A percentile compares a stretch with the other conserved stretches of the same genome.
These are phyloP conservation scores for Lonicera japonica DNA, from an alignment of 129 eudicot species.

Conservation along the genomic window DNA sequence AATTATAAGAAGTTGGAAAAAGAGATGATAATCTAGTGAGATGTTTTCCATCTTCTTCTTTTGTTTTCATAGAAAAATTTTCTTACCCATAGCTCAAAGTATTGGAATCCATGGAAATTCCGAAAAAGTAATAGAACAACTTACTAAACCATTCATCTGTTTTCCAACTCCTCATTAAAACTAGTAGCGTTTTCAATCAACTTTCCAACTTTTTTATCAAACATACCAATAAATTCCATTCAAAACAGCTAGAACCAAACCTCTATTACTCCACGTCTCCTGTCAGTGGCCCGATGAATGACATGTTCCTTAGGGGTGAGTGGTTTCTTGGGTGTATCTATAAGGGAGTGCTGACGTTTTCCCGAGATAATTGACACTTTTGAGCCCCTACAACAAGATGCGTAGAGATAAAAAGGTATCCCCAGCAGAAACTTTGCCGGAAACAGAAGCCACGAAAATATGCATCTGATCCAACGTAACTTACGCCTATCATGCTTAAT, in stretches of 20 bases:
- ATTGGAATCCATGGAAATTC: too few species aligned
- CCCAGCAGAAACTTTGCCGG: conserved; percentile 57
- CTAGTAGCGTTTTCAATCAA: too few species aligned
- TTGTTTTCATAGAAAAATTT: too few species aligned
- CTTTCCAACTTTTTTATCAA: too few species aligned
- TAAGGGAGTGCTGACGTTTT: conserved; percentile 17
- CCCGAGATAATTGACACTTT: conserved; percentile 18
- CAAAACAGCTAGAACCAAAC: conserved; percentile 26
- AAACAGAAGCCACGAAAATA: conserved; percentile 55
- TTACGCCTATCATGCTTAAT: conserved; percentile 38
- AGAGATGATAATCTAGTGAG: too few species aligned
- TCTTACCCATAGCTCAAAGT: too few species aligned
- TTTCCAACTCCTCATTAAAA: too few species aligned
- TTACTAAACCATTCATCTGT: too few species aligned
- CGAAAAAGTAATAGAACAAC: too few species aligned
- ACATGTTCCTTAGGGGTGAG: conserved; percentile 45
- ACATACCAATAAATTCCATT: background rate
- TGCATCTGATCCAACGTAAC: conserved; percentile 34
- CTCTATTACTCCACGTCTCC: conserved; percentile 93
- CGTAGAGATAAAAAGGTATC: conserved; percentile 42
- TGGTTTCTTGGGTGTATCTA: conserved; percentile 40
- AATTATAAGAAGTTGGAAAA: too few species aligned
- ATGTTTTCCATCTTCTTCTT: too few species aligned
- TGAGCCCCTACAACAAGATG: conserved; percentile 26
- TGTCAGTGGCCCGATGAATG: conserved; percentile 83